These are phyloP conservation scores for Henningerozyma blattae DNA, from an alignment of 805 yeast species.

Conservation along the genomic window DNA sequence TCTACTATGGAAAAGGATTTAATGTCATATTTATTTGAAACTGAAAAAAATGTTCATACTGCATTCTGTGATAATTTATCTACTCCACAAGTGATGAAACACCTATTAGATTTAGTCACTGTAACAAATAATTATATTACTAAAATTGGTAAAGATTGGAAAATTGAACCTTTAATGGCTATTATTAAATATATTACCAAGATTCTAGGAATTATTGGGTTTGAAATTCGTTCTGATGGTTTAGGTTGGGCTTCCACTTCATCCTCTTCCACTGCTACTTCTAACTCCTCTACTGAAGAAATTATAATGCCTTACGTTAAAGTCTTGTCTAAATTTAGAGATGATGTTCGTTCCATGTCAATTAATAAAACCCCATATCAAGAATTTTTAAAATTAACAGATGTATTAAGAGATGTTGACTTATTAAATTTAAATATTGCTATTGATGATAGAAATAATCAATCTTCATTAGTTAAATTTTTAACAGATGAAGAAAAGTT, in stretches of 20 bases:
- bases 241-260: constrained; percentile 67
- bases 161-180: constrained; percentile 54
- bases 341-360: constrained; percentile 63
- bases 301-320: constrained; percentile 69
- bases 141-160: constrained; percentile 36
- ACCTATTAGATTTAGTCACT: constrained; percentile 56
- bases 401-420: constrained; percentile 59
- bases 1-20: constrained; percentile 44
- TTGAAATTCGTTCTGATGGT: constrained; percentile 52
- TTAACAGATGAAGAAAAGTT: constrained; percentile 55
- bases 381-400: constrained; percentile 58
- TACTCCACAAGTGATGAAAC: constrained; percentile 62
- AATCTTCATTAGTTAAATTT: constrained; percentile 75
- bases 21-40: constrained; percentile 32
- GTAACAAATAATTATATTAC: constrained; percentile 62
- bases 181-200: constrained; percentile 59
- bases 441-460: constrained; percentile 78
- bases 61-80: constrained; percentile 85
- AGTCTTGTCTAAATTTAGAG: constrained; percentile 69
- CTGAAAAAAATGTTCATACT: constrained; percentile 52
- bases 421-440: constrained; percentile 68
- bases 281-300: constrained; percentile 41
- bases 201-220: constrained; percentile 64
- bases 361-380: constrained; percentile 42
- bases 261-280: constrained; percentile 10